These are phyloP conservation scores for Solanum sejunctum DNA, from an alignment of 257 asterid genomes.

Conservation along the genomic window DNA sequence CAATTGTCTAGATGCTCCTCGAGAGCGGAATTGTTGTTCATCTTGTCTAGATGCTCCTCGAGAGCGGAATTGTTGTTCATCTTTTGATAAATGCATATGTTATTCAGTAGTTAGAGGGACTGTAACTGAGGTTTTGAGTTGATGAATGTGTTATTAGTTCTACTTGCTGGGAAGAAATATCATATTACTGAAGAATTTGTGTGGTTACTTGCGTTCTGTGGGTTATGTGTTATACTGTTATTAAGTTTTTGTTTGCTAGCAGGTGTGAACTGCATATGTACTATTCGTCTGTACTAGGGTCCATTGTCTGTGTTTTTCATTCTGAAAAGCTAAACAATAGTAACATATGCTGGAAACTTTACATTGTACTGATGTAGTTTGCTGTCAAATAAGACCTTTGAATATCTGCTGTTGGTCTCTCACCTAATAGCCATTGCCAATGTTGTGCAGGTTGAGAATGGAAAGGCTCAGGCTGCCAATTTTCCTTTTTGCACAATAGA, in stretches of 20 bases:
- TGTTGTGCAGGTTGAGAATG: constrained; percentile 79
- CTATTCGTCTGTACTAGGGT: background rate
- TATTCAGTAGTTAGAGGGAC: background rate
- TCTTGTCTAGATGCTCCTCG: background rate
- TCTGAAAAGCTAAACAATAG: background rate
- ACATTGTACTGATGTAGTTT: background rate
- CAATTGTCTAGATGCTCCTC: background rate
- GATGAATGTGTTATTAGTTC: background rate
- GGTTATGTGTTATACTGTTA: background rate
- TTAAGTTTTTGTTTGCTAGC: background rate
- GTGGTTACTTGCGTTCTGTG: background rate
- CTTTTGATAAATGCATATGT: background rate
- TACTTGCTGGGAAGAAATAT: background rate
- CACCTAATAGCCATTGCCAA: background rate
- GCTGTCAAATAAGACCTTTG: constrained; percentile 17
- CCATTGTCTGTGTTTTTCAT: background rate
- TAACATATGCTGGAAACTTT: background rate
- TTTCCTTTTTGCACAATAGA: constrained; percentile 87
- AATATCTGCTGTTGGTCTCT: background rate
- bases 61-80: background rate
- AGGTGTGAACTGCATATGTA: background rate
- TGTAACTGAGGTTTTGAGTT: background rate
- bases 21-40: background rate
- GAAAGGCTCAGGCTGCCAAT: constrained; percentile 95
- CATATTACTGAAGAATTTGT: background rate